phyloP scores from a whole-genome alignment of 2,329 filamentous ascomycete species.

The Chrysosporium queenslandicum region DNA sequence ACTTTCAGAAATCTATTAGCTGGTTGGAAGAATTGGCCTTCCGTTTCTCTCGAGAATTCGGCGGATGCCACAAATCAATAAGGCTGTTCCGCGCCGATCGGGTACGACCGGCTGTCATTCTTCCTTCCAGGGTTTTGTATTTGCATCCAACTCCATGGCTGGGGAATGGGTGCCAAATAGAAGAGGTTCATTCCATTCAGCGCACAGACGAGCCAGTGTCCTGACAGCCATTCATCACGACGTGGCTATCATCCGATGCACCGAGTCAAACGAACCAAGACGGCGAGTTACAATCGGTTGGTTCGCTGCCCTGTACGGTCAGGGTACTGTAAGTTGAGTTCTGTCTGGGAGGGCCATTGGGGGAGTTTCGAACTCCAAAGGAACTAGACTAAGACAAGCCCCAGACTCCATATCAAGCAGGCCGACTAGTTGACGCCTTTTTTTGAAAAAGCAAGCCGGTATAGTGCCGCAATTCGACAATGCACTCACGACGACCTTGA shows the following conservation, averaged over 20 bases:
- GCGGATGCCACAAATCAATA: too few relatives aligned
- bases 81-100: slow-evolving; percentile 15
- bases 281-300: not conserved
- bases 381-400: slow-evolving; percentile 9
- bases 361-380: slow-evolving; percentile 11
- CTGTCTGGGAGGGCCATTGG: slow-evolving; percentile 15
- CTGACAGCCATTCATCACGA: not conserved
- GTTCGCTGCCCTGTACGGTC: slow-evolving; percentile 14
- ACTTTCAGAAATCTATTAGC: not conserved
- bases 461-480: slow-evolving; percentile 12
- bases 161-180: slow-evolving; percentile 15
- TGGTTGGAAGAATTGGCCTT: not conserved
- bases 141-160: slow-evolving; percentile 17
- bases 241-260: not conserved
- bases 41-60: not conserved
- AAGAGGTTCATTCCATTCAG: slow-evolving; percentile 15
- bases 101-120: slow-evolving; percentile 16
- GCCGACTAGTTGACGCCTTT: slow-evolving; percentile 4
- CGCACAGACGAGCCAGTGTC: not conserved
- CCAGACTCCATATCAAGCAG: not conserved
- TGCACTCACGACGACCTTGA: slow-evolving; percentile 14
- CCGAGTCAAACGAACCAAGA: not conserved
- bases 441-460: slow-evolving; percentile 5
- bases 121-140: slow-evolving; percentile 20
- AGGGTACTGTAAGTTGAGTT: slow-evolving; percentile 18